Evolutionary conservation across 768 basidiomycete species (phyloP).

Genomic region (Tricholomella constricta): DNA sequence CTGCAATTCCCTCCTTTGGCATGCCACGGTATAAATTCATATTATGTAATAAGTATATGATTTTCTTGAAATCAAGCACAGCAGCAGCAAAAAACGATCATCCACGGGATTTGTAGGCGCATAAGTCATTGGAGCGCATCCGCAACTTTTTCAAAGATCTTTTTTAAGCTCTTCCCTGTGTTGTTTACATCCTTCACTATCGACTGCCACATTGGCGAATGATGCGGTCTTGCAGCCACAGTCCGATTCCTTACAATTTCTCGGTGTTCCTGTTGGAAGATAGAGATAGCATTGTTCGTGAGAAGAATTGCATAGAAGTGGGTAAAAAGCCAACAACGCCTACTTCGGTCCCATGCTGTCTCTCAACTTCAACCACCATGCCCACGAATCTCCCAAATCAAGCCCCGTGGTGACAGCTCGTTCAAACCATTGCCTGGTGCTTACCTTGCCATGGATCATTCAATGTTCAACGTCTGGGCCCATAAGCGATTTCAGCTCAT

Average conservation of each 20-base stretch:
- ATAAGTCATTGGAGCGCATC: conserved; percentile 30
- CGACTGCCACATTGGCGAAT: conserved; percentile 81
- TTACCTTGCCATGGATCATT: no score
- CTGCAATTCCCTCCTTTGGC: no score
- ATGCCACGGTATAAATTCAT: not conserved
- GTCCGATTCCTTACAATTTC: conserved; percentile 72
- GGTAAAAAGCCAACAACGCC: conserved; percentile 24
- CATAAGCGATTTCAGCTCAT: no score
- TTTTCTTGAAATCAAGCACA: not conserved
- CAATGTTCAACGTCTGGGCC: no score
- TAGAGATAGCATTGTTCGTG: no score
- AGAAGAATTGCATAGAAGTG: not conserved
- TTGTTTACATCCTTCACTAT: conserved; percentile 82
- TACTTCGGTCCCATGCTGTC: conserved; percentile 84
- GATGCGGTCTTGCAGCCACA: conserved; percentile 79
- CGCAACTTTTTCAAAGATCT: conserved; percentile 72
- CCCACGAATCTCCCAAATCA: conserved; percentile 91
- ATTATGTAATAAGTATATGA: no score
- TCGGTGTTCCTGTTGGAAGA: conserved; percentile 45
- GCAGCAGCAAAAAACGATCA: not conserved
- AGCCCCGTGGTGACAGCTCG: conserved; percentile 69
- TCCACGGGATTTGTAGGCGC: no score
- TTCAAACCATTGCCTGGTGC: conserved; percentile 92
- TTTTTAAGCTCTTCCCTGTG: conserved; percentile 59
- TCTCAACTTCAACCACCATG: conserved; percentile 96